Conservation (phyloP, 2,329 filamentous ascomycete genomes). For the Westerdykella aurantiaca region DNA sequence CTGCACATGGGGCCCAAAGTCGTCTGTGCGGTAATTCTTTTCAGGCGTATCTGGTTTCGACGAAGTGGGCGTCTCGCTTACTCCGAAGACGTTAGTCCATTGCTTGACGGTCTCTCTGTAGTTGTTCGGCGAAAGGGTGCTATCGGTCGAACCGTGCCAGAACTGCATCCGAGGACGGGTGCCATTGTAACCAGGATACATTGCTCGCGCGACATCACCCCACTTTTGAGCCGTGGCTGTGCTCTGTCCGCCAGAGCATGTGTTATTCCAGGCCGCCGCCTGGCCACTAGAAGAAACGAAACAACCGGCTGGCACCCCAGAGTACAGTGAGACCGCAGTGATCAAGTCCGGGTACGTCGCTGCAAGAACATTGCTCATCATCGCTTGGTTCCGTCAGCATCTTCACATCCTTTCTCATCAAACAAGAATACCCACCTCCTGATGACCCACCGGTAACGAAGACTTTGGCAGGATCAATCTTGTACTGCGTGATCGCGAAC, state of each 20-base stretch:
- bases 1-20: constrained; percentile 23
- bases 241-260: constrained; percentile 47
- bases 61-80: constrained; percentile 17
- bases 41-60: constrained; percentile 23
- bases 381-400: constrained; percentile 9
- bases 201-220: constrained; percentile 44
- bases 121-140: constrained; percentile 49
- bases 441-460: constrained; percentile 52
- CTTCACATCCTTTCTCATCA: neutral
- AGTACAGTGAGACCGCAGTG: constrained; percentile 46
- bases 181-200: constrained; percentile 50
- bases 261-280: constrained; percentile 47
- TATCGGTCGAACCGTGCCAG: constrained; percentile 52
- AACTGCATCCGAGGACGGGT: constrained; percentile 52
- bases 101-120: constrained; percentile 48
- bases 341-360: constrained; percentile 52
- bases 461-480: constrained; percentile 47
- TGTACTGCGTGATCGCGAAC: constrained; percentile 50
- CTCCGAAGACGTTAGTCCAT: constrained; percentile 29
- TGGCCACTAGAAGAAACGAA: constrained; percentile 43
- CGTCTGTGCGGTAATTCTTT: constrained; percentile 25
- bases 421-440: constrained; percentile 26
- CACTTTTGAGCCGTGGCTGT: constrained; percentile 45
- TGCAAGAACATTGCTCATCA: constrained; percentile 43
- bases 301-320: constrained; percentile 52